phyloP scores from a whole-genome alignment of 139 green algal genomes.

The Chlorella vulgaris region DNA sequence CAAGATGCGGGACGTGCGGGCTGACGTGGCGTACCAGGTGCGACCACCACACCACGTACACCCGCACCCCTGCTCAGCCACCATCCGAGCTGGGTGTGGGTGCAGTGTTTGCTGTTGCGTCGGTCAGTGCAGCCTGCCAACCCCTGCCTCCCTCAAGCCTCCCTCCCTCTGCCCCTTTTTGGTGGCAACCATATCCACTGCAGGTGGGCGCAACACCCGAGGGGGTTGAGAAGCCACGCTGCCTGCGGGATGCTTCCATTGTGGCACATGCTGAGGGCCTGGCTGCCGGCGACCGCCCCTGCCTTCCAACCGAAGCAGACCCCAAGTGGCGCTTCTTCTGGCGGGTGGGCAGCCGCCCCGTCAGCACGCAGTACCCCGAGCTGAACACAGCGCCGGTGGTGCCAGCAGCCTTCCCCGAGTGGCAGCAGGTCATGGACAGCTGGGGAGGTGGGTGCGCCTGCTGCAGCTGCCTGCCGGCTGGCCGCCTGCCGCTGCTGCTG shows the following conservation, averaged over 20 bases:
- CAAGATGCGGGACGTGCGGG: conserved; percentile 74
- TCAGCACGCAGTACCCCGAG: conserved; percentile 50
- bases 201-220: conserved; percentile 79
- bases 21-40: conserved; percentile 83
- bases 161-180: no score
- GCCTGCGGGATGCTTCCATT: conserved; percentile 56
- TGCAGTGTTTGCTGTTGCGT: no score
- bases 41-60: no score
- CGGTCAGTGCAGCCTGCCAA: no score
- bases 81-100: no score
- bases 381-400: conserved; percentile 86
- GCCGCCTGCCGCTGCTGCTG: neutral
- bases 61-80: no score
- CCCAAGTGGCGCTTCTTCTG: conserved; percentile 93
- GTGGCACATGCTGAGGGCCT: conserved; percentile 40
- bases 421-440: conserved; percentile 75
- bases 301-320: conserved; percentile 61
- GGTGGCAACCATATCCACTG: neutral
- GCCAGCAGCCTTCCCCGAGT: conserved; percentile 79
- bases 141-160: no score
- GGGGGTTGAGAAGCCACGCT: conserved; percentile 78
- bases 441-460: conserved; percentile 70
- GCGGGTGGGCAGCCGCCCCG: conserved; percentile 43
- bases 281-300: conserved; percentile 51
- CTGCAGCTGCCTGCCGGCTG: no score